Evolutionary conservation across 106 monocot genomes (phyloP), one percentile per base, ranked within the genome.

Genomic region (Dendrobium huoshanense): DNA sequence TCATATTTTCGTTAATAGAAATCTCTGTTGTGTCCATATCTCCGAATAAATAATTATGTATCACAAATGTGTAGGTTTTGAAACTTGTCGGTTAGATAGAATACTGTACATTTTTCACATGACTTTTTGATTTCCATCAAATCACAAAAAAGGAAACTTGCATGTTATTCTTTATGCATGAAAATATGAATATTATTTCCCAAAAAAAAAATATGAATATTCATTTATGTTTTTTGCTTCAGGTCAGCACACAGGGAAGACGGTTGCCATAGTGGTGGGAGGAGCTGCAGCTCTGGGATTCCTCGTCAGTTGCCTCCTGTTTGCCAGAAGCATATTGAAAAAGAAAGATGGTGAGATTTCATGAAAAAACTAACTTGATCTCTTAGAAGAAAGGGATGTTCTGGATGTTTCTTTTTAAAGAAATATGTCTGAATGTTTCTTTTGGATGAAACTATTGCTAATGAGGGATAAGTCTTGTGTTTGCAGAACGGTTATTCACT

Each of bases 231-330:
- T 79, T 42, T 40, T 9, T 67, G 67, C 67, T 65, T n/a, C 80
- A 94, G 94, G 94, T 75, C 90, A 86, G 80, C 88, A 90, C 58
- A 98, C 97, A 78, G 90, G 82, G 81, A 98, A 92, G 86, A 98
- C 97, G 2, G 94, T 98, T 81, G 97, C 97, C 55, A 98, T 98
- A 64, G 94, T 98, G 25, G 90, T 98, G 11, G 97, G 97, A 27
- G 92, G 86, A 29, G 94, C 94, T 16, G 97, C 93, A 51, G 97
- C 87, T 18, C 55, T 94, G 10, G 97, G 91, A 55, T 98, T 98
- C 82, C 47, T 98, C 37, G 86, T 98, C 58, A 95, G 94, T 67
- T 94, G 88, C 85, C 79, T 94, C 77, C 92, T 98, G 2, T 98
- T 98, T 73, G 88, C 88, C 55, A 91, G 90, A 72, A 91, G 83